These are phyloP conservation scores for Thraustochytrium striatum DNA, from an alignment of 352 stramenopile species.

Conservation along the genomic window DNA sequence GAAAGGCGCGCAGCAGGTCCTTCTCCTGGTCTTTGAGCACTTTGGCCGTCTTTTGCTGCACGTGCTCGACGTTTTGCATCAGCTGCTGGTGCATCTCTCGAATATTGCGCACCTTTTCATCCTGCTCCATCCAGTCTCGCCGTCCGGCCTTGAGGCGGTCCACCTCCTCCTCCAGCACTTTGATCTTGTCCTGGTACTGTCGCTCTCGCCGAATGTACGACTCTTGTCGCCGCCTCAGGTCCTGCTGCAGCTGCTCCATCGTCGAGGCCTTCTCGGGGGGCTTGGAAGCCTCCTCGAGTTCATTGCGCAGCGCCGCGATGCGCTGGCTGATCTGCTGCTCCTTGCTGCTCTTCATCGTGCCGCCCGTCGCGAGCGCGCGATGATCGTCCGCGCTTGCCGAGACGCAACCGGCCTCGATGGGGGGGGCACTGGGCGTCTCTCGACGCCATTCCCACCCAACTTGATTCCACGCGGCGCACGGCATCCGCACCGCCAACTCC, in stretches of 20 bases:
- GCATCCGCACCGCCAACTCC: no score
- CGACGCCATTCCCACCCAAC: no score
- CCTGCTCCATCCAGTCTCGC: slow-evolving; percentile 69
- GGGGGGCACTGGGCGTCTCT: no score
- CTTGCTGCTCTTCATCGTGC: background rate
- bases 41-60: slow-evolving; percentile 80
- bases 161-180: slow-evolving; percentile 66
- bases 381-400: no score
- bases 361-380: no score
- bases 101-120: slow-evolving; percentile 71
- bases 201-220: slow-evolving; percentile 76
- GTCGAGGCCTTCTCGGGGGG: background rate
- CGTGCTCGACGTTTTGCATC: slow-evolving; percentile 76
- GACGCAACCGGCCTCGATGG: no score
- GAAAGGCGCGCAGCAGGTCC: slow-evolving; percentile 79
- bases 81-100: slow-evolving; percentile 75
- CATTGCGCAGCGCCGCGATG: slow-evolving; percentile 52
- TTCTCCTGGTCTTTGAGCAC: slow-evolving; percentile 85
- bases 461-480: no score
- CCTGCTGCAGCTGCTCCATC: slow-evolving; percentile 44
- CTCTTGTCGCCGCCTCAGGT: slow-evolving; percentile 60
- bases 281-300: slow-evolving; percentile 48
- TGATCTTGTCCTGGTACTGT: slow-evolving; percentile 76
- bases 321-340: slow-evolving; percentile 52
- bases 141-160: slow-evolving; percentile 59